phyloP scores from a whole-genome alignment of 2,329 filamentous ascomycete species.

The Colletotrichum sp. region DNA sequence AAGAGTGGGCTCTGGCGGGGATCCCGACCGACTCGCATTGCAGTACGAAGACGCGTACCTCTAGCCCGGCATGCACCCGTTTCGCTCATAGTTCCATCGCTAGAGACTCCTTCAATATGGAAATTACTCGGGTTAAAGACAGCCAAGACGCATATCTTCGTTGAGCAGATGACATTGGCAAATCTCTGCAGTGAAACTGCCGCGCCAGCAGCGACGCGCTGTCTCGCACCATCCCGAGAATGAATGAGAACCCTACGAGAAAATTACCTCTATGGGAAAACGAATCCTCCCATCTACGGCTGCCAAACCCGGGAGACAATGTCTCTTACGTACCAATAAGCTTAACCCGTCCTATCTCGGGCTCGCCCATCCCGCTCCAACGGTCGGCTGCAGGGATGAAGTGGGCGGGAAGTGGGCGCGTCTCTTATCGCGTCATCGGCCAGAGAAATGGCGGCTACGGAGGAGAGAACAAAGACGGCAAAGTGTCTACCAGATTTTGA shows the following conservation, averaged over 20 bases:
- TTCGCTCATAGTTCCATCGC: not conserved
- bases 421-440: not conserved
- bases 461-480: not conserved
- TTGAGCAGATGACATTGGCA: not conserved
- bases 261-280: not conserved
- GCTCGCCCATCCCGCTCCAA: not conserved
- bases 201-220: not conserved
- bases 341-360: not conserved
- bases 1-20: not conserved
- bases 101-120: not conserved
- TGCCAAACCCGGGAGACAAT: not conserved
- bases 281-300: rapidly evolving
- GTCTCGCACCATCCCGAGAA: not conserved
- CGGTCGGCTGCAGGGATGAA: not conserved
- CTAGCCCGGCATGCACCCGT: not conserved
- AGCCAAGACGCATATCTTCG: not conserved
- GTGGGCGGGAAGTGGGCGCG: not conserved
- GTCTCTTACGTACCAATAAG: not conserved
- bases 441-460: not conserved
- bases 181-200: rapidly evolving
- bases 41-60: not conserved
- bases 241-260: not conserved
- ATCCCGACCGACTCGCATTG: not conserved
- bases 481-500: not conserved
- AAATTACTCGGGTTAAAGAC: not conserved